A percentile compares a stretch with the other conserved stretches of the same genome.
Conservation (phyloP, 345 rosid species). For the Kandelia obovata region DNA sequence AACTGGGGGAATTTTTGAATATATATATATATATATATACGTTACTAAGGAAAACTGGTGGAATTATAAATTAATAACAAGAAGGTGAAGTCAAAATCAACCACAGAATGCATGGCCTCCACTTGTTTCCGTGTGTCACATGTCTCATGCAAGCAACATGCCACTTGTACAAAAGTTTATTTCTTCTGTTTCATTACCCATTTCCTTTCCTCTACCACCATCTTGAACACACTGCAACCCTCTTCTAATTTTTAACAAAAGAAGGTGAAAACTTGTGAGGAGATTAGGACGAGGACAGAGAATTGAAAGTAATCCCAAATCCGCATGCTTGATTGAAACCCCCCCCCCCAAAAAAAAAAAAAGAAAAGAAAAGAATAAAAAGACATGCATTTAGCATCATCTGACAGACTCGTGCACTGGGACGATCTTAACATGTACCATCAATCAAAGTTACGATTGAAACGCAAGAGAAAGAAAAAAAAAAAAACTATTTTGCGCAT, state of each 20-base stretch:
- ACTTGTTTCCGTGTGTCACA: slow-evolving; percentile 33
- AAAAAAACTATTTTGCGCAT: too few relatives aligned
- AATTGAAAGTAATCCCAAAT: background rate
- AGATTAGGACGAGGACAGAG: background rate
- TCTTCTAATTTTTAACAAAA: background rate
- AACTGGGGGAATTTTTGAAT: background rate
- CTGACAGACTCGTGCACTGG: too few relatives aligned
- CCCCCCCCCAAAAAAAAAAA: too few relatives aligned
- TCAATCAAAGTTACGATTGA: too few relatives aligned
- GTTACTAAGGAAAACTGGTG: background rate
- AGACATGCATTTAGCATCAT: too few relatives aligned
- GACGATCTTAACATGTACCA: too few relatives aligned
- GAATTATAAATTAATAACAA: background rate
- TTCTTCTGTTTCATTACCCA: slow-evolving; percentile 2
- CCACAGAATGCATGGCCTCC: slow-evolving; percentile 46
- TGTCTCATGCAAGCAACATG: slow-evolving; percentile 19
- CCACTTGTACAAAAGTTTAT: slow-evolving; percentile 33
- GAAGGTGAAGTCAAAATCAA: background rate
- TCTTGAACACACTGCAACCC: background rate
- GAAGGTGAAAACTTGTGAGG: background rate
- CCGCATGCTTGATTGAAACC: too few relatives aligned
- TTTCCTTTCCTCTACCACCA: background rate
- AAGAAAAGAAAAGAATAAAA: too few relatives aligned
- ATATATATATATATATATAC: background rate
- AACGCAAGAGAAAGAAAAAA: too few relatives aligned